Conservation (phyloP, 306 rosid species). For the Acacia confusa region DNA sequence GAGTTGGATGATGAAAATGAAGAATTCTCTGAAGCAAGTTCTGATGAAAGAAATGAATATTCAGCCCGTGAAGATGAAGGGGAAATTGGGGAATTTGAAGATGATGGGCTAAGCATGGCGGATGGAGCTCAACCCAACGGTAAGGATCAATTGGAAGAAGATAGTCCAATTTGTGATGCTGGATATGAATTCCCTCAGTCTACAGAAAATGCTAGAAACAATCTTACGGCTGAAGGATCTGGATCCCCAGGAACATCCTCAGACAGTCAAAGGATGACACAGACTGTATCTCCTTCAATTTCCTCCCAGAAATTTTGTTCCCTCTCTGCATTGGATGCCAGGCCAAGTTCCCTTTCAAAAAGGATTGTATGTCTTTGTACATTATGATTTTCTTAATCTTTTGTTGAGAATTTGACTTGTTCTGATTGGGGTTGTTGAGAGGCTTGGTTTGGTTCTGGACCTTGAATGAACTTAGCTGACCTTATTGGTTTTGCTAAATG, state of each 20-base stretch:
- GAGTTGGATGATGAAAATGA: constrained; percentile 89
- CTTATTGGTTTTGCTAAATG: background rate
- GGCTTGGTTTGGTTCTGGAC: background rate
- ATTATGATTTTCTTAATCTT: background rate
- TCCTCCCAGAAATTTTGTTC: constrained; percentile 97
- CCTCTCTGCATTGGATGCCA: constrained; percentile 86
- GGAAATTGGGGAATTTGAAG: constrained; percentile 86
- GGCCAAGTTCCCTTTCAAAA: constrained; percentile 78
- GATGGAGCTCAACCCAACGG: constrained; percentile 58
- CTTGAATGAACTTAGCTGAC: too few species aligned
- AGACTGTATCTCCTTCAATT: constrained; percentile 64
- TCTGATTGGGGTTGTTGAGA: constrained; percentile 30
- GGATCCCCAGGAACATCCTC: constrained; percentile 87
- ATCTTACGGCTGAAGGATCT: constrained; percentile 62
- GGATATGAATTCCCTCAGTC: constrained; percentile 66
- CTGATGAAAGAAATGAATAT: constrained; percentile 89
- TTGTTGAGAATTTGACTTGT: constrained; percentile 28
- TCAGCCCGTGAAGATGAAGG: constrained; percentile 76
- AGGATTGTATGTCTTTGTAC: constrained; percentile 62
- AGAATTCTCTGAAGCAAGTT: constrained; percentile 86
- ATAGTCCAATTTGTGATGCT: constrained; percentile 59
- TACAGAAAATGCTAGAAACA: constrained; percentile 56
- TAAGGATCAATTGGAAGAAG: constrained; percentile 76
- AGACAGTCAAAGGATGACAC: constrained; percentile 64
- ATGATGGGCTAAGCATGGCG: constrained; percentile 78